A percentile compares a stretch with the other conserved stretches of the same genome.
These are phyloP conservation scores for Trifolium repens DNA, from an alignment of 306 rosid species.

Conservation along the genomic window DNA sequence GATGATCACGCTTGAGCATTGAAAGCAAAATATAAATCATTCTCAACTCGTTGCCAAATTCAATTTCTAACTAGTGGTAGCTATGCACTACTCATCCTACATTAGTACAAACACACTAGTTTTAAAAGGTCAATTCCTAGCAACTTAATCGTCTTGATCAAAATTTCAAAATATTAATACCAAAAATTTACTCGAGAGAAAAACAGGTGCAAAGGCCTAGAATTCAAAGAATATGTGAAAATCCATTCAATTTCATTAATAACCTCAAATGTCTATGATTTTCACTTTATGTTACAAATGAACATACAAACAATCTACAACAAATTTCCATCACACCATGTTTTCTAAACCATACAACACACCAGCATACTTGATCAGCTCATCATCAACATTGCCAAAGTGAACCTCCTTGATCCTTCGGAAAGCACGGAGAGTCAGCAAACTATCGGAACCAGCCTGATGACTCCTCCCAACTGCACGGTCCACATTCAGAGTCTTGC, in stretches of 20 bases:
- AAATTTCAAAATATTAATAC: neutral
- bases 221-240: constrained; percentile 1
- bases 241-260: constrained; percentile 13
- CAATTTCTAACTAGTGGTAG: neutral
- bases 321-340: neutral
- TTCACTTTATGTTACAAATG: constrained; percentile 7
- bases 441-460: constrained; percentile 80
- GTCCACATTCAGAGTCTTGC: constrained; percentile 46
- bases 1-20: neutral
- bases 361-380: constrained; percentile 53
- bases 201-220: neutral
- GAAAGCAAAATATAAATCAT: neutral
- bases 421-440: constrained; percentile 66
- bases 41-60: neutral
- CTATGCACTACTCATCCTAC: neutral
- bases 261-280: constrained; percentile 41
- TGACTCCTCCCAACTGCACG: constrained; percentile 62
- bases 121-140: neutral
- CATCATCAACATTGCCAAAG: constrained; percentile 35
- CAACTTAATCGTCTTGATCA: neutral
- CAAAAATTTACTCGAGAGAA: neutral
- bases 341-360: constrained; percentile 60
- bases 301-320: neutral
- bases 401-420: constrained; percentile 49
- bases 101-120: neutral